Percentiles rank a stretch among this genome's conserved stretches.
Conservation (phyloP, 495 filamentous ascomycete species). For the Neurospora sp. region DNA sequence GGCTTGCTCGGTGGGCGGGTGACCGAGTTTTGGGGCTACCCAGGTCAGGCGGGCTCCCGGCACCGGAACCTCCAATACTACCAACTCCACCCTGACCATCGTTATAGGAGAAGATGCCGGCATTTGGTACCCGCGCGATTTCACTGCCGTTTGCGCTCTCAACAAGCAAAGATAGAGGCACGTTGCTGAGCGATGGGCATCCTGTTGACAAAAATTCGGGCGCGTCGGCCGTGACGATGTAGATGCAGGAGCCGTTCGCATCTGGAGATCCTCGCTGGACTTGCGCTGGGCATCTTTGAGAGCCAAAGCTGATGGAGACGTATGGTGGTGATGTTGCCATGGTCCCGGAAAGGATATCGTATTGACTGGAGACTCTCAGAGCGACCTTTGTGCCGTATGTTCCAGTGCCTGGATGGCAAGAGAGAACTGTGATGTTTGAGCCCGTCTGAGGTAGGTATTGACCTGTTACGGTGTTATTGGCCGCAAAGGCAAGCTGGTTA, state of each 20-base stretch:
- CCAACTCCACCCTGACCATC: slow-evolving; percentile 26
- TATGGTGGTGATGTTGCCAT: slow-evolving; percentile 45
- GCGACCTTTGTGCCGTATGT: slow-evolving; percentile 56
- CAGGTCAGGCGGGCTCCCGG: slow-evolving; percentile 33
- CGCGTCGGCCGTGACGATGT: slow-evolving; percentile 61
- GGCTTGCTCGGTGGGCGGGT: slow-evolving; percentile 33
- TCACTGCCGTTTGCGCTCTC: slow-evolving; percentile 55
- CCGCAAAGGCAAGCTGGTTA: slow-evolving; percentile 44
- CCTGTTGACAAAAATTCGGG: slow-evolving; percentile 61
- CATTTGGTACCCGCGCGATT: slow-evolving; percentile 48
- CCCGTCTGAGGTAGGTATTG: slow-evolving; percentile 34
- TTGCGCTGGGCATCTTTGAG: slow-evolving; percentile 53
- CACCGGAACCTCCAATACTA: slow-evolving; percentile 21
- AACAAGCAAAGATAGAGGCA: slow-evolving; percentile 64
- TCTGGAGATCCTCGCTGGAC: slow-evolving; percentile 52
- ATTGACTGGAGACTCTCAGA: slow-evolving; percentile 63
- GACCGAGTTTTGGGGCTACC: slow-evolving; percentile 35
- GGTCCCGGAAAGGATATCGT: slow-evolving; percentile 44
- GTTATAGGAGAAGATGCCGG: slow-evolving; percentile 69
- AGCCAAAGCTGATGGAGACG: slow-evolving; percentile 67
- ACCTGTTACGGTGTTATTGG: slow-evolving; percentile 37
- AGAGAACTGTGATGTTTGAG: slow-evolving; percentile 47
- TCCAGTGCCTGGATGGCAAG: slow-evolving; percentile 59
- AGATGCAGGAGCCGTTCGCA: slow-evolving; percentile 49
- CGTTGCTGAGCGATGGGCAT: slow-evolving; percentile 50